Base-by-base conservation (phyloP, 2,329 filamentous ascomycete species). In the Capronia coronata region DNA sequence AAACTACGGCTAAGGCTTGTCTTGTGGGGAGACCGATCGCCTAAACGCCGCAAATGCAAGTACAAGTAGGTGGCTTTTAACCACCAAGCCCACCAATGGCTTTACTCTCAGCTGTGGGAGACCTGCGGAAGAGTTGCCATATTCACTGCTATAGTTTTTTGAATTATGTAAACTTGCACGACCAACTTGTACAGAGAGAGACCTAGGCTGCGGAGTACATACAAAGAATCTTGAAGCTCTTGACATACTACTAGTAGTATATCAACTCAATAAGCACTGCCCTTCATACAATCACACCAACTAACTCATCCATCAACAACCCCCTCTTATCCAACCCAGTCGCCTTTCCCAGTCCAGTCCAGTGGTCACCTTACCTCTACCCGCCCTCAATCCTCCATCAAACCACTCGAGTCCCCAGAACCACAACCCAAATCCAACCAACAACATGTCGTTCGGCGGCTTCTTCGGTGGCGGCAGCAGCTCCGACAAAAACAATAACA, bases 391-490 rank as follows among this genome's bases (percentile, higher is more conserved):
- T n/a, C n/a, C n/a, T n/a, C n/a, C n/a, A n/a, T n/a, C n/a, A n/a
- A n/a, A n/a, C n/a, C n/a, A n/a, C n/a, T n/a, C n/a, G n/a, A n/a
- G n/a, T n/a, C n/a, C n/a, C n/a, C n/a, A n/a, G n/a, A n/a, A n/a
- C n/a, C n/a, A n/a, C n/a, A n/a, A n/a, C n/a, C n/a, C n/a, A n/a
- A n/a, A n/a, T n/a, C n/a, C 30, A 49, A 42, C 46, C 23, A 47
- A 37, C 49, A 55, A 32, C 19, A 61, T 61, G 58, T 48, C 56
- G 10, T 59, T 59, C 56, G 68, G 70, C 58, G 67, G 68, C 47
- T 66, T 67, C 46, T 60, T 63, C 55, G 59, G 60, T 44, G 61
- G 65, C 46, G 49, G 52, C 48, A 53, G 63, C 45, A 58, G 61
- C 25, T 43, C 58, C 29, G 16, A 8, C 4, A 18, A 8, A 2